Percentiles rank a stretch among this genome's conserved stretches.
phyloP scores from a whole-genome alignment of 139 green algal genomes.

The Haematococcus sp. region DNA sequence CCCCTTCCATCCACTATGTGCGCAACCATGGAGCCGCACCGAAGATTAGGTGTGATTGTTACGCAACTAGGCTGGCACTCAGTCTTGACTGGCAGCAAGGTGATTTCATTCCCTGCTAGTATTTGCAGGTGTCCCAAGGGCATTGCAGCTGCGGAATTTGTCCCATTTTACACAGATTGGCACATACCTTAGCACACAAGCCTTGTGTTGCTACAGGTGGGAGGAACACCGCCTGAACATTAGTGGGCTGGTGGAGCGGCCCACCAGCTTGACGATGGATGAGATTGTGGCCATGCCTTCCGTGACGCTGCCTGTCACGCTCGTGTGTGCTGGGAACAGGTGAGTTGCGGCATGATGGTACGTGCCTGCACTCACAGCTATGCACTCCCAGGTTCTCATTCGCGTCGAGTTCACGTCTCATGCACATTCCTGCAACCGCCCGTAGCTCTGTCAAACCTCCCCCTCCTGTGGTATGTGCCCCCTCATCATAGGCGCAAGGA shows the following conservation, averaged over 20 bases:
- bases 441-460: no score
- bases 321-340: constrained; percentile 89
- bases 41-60: constrained; percentile 27
- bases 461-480: neutral
- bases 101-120: no score
- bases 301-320: constrained; percentile 73
- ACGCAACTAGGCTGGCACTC: no score
- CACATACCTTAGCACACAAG: no score
- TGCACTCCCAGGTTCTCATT: no score
- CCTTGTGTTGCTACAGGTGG: neutral
- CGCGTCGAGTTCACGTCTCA: no score
- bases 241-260: constrained; percentile 73
- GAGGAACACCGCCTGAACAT: constrained; percentile 70
- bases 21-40: constrained; percentile 93
- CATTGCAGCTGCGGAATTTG: no score
- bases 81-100: no score
- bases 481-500: constrained; percentile 81
- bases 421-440: no score
- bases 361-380: no score
- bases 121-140: no score
- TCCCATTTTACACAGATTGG: no score
- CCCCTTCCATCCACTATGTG: constrained; percentile 70
- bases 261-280: constrained; percentile 84
- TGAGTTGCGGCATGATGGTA: neutral
- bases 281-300: constrained; percentile 76